Conservation (phyloP, 1,284 basidiomycete genomes). For the Leccinum solheimii region DNA sequence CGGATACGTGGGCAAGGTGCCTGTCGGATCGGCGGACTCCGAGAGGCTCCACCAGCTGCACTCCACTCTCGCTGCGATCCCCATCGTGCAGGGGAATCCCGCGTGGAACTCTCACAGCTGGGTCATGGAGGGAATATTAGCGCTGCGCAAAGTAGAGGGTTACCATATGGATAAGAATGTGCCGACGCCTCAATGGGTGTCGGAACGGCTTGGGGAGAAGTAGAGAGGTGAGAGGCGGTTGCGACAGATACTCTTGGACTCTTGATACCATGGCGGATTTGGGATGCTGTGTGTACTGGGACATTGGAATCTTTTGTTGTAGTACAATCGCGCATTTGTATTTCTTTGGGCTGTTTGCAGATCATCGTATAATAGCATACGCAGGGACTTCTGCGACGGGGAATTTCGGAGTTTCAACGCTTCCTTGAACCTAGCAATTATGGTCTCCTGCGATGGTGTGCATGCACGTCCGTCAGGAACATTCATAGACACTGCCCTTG, state of each 20-base stretch:
- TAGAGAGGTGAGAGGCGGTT: constrained; percentile 16
- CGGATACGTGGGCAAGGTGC: constrained; percentile 25
- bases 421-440: constrained; percentile 24
- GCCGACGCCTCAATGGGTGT: constrained; percentile 31
- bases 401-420: constrained; percentile 17
- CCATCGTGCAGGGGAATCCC: constrained; percentile 29
- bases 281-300: constrained; percentile 22
- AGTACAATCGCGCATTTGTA: constrained; percentile 26
- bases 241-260: constrained; percentile 9
- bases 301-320: constrained; percentile 16
- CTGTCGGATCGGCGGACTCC: constrained; percentile 31
- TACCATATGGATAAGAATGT: constrained; percentile 34
- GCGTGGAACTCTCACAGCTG: constrained; percentile 32
- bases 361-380: constrained; percentile 15
- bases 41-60: constrained; percentile 32
- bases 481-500: constrained; percentile 2
- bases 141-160: constrained; percentile 31
- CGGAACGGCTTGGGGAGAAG: constrained; percentile 30
- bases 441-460: constrained; percentile 7
- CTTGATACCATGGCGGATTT: constrained; percentile 22
- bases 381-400: constrained; percentile 11
- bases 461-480: constrained; percentile 12
- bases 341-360: constrained; percentile 18
- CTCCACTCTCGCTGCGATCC: constrained; percentile 28
- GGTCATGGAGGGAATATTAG: constrained; percentile 35